Conservation (phyloP, 169 alveolate genomes). For the Prorocentrum cordatum region DNA sequence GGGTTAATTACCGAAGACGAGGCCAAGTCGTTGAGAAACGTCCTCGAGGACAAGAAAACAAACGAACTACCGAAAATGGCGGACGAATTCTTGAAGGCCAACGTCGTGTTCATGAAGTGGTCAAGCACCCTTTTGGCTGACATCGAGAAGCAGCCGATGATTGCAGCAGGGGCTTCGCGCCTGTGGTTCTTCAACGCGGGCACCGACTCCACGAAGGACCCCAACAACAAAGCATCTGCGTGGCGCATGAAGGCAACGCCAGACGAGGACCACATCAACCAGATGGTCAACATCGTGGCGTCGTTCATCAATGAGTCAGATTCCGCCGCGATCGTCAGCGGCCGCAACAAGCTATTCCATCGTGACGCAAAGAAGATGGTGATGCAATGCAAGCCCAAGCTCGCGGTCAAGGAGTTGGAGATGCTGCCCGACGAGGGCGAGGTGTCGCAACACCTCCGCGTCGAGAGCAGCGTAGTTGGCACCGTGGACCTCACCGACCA, state of each 20-base stretch:
- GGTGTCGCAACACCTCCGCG: neutral
- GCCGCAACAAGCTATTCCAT: neutral
- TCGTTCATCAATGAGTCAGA: neutral
- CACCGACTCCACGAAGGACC: neutral
- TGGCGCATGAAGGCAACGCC: neutral
- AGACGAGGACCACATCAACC: neutral
- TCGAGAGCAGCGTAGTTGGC: too few relatives aligned
- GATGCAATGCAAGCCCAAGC: neutral
- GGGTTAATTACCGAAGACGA: too few relatives aligned
- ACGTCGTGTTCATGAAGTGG: too few relatives aligned
- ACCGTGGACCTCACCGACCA: too few relatives aligned
- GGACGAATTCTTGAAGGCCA: too few relatives aligned
- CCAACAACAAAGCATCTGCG: neutral
- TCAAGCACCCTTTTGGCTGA: neutral
- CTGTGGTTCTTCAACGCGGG: neutral
- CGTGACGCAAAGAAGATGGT: neutral
- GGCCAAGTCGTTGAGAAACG: too few relatives aligned
- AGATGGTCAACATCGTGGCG: neutral
- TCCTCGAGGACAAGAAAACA: too few relatives aligned
- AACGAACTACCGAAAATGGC: too few relatives aligned
- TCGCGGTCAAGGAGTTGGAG: neutral
- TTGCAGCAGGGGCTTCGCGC: neutral
- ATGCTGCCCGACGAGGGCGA: neutral
- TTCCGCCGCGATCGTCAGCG: neutral
- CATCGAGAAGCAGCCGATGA: neutral